Conservation (phyloP, 2,329 filamentous ascomycete species). For the Metarhizium album region DNA sequence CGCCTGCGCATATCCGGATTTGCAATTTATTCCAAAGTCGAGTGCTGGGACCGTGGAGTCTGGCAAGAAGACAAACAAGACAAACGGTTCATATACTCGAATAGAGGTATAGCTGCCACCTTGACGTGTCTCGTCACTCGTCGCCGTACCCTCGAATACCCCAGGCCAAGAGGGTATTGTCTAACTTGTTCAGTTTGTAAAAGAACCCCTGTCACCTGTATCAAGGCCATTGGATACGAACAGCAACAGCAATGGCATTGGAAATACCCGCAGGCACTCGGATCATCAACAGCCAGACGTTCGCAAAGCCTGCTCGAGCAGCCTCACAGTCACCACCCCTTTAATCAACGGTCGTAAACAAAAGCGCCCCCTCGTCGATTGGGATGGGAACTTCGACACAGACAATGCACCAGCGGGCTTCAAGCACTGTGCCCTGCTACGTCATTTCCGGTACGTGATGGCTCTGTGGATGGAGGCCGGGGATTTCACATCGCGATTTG, state of each 20-base stretch:
- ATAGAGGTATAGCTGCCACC: constrained; percentile 3
- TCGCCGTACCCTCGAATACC: neutral
- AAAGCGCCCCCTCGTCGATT: constrained; percentile 6
- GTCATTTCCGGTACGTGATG: constrained; percentile 13
- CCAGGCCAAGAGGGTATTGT: too few species aligned
- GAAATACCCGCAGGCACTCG: neutral
- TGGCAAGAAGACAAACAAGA: neutral
- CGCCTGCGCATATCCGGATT: constrained; percentile 7
- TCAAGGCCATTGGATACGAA: neutral
- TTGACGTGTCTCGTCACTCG: neutral
- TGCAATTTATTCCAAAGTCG: constrained; percentile 7
- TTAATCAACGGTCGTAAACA: neutral
- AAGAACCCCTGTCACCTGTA: constrained; percentile 2
- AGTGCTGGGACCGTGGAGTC: neutral
- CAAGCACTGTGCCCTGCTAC: constrained; percentile 7
- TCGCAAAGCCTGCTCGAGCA: neutral
- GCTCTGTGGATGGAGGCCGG: constrained; percentile 13
- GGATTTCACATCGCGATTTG: constrained; percentile 8
- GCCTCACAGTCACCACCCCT: constrained; percentile 1
- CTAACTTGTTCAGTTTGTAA: constrained; percentile 1
- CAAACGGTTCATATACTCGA: constrained; percentile 1
- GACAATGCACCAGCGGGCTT: constrained; percentile 1
- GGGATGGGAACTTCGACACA: constrained; percentile 12
- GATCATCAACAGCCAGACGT: neutral
- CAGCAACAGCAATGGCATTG: neutral